These are phyloP conservation scores for Melaleuca quinquenervia DNA, from an alignment of 345 rosid genomes.

Conservation along the genomic window DNA sequence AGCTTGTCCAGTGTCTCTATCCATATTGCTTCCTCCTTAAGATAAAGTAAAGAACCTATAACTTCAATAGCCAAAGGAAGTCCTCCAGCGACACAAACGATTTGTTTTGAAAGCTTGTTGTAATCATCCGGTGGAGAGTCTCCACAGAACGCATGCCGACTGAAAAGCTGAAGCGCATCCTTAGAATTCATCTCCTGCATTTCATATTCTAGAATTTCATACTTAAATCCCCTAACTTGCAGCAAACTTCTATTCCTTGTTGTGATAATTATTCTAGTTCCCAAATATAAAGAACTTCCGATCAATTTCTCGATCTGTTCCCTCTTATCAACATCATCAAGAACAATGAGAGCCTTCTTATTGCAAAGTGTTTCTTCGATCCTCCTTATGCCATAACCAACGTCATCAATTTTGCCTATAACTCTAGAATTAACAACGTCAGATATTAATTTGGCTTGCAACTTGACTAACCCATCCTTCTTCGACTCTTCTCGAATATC, in stretches of 20 bases:
- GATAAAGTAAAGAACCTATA: not conserved
- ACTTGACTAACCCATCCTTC: not conserved
- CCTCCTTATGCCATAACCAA: not conserved
- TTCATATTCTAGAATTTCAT: not conserved
- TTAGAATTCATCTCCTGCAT: not conserved
- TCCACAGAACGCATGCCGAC: not conserved
- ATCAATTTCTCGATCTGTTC: not conserved
- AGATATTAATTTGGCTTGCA: not conserved
- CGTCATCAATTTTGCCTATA: not conserved
- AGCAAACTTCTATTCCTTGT: not conserved
- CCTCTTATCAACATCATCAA: not conserved
- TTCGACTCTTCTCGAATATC: not conserved
- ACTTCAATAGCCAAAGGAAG: constrained; percentile 2
- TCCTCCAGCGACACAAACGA: not conserved
- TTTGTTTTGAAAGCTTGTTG: not conserved
- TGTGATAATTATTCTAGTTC: constrained; percentile 3
- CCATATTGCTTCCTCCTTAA: not conserved
- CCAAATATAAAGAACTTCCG: not conserved
- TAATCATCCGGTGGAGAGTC: not conserved
- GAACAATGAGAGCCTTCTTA: not conserved
- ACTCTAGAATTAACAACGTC: not conserved
- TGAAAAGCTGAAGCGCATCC: not conserved
- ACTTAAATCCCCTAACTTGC: not conserved
- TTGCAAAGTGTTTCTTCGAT: not conserved
- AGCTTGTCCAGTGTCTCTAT: not conserved